A percentile compares a stretch with the other conserved stretches of the same genome.
Conservation (phyloP, 148 eudicot genomes). For the Spergularia bocconei region DNA sequence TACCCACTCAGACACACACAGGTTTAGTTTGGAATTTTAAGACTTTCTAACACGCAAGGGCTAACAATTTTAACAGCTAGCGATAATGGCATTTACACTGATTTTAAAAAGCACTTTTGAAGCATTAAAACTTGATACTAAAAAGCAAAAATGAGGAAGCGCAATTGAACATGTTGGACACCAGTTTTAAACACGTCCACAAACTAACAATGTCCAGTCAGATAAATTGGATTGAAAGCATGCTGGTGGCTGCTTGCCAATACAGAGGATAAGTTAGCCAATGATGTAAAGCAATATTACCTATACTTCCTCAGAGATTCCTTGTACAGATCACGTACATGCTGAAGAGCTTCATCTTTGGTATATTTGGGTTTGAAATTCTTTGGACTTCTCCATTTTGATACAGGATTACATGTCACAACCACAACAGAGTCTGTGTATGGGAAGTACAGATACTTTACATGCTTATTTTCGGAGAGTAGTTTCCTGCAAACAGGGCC, state of each 20-base stretch:
- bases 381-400: constrained; percentile 74
- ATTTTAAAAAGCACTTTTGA: background rate
- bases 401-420: constrained; percentile 87
- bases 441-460: constrained; percentile 90
- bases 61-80: background rate
- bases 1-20: background rate
- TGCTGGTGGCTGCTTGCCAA: background rate
- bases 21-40: background rate
- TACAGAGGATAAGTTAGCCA: background rate
- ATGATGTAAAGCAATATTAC: constrained; percentile 30
- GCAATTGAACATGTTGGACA: background rate
- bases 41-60: background rate
- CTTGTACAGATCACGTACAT: constrained; percentile 66
- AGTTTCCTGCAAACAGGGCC: constrained; percentile 56
- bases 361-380: constrained; percentile 76
- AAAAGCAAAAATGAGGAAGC: background rate
- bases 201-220: background rate
- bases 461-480: constrained; percentile 88
- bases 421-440: constrained; percentile 89
- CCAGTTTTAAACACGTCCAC: background rate
- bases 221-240: background rate
- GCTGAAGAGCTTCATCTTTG: constrained; percentile 80
- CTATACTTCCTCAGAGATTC: constrained; percentile 67
- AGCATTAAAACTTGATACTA: too few relatives aligned
- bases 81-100: background rate